A percentile compares a stretch with the other conserved stretches of the same genome.
Evolutionary conservation across 805 yeast genomes (phyloP).

Genomic region (Kodamaea neixiangensis): DNA sequence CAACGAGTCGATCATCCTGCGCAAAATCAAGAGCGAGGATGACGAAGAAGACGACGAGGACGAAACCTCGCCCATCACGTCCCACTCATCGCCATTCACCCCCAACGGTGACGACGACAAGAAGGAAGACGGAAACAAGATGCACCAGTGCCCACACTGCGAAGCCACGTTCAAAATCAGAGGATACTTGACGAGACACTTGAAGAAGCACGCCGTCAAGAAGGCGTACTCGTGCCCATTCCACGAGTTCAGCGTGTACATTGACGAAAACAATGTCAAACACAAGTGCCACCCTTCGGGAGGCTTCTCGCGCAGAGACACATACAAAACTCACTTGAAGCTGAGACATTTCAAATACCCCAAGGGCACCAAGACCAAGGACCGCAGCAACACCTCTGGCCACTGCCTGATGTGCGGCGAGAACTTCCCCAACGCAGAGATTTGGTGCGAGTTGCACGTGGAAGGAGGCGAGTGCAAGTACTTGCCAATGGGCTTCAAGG

Average conservation of each 20-base stretch:
- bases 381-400: constrained; percentile 46
- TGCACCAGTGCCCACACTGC: constrained; percentile 50
- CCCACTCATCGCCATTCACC: constrained; percentile 30
- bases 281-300: constrained; percentile 59
- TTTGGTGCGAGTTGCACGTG: constrained; percentile 55
- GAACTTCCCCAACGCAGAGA: constrained; percentile 47
- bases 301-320: constrained; percentile 60
- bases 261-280: constrained; percentile 41
- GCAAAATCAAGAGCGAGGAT: constrained; percentile 18
- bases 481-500: constrained; percentile 46
- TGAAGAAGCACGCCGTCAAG: constrained; percentile 50
- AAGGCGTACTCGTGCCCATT: constrained; percentile 60
- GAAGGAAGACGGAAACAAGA: constrained; percentile 19
- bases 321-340: constrained; percentile 58
- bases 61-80: constrained; percentile 31
- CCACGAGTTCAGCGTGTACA: constrained; percentile 38
- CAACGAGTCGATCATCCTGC: constrained; percentile 31
- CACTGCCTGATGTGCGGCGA: constrained; percentile 58
- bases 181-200: constrained; percentile 56
- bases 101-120: constrained; percentile 17
- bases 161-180: constrained; percentile 50
- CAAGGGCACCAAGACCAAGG: constrained; percentile 51
- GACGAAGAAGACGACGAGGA: constrained; percentile 16
- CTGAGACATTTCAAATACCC: constrained; percentile 60
- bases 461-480: constrained; percentile 50